phyloP scores from a whole-genome alignment of 345 rosid genomes.

The Crucihimalaya himalaica region DNA sequence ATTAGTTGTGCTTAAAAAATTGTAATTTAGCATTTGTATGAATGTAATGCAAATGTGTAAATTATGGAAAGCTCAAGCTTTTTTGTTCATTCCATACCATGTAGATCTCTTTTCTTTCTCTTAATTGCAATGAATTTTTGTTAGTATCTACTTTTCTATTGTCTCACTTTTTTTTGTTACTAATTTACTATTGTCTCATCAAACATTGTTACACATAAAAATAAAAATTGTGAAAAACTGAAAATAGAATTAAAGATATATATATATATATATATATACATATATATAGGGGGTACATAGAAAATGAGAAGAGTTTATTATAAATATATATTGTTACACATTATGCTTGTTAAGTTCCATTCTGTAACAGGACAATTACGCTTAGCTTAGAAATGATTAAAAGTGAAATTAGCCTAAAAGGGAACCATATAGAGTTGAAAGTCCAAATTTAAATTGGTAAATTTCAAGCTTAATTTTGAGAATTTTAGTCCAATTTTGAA shows the following conservation, averaged over 20 bases:
- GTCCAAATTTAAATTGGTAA: neutral
- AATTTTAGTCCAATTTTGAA: neutral
- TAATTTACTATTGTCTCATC: neutral
- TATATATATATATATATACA: no score
- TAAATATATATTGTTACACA: neutral
- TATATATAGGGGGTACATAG: no score
- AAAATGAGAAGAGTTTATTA: neutral
- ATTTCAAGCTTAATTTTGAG: neutral
- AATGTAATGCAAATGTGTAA: conserved; percentile 29
- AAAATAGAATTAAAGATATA: no score
- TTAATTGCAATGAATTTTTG: neutral
- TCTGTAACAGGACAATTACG: neutral
- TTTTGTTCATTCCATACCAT: conserved; percentile 1
- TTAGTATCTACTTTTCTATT: neutral
- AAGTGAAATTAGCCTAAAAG: neutral
- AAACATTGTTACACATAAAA: neutral
- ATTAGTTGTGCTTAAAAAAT: neutral
- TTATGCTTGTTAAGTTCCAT: neutral
- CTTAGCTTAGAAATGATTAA: neutral
- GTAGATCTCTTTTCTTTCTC: neutral
- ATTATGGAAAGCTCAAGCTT: conserved; percentile 38
- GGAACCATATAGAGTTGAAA: neutral
- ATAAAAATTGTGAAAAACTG: no score
- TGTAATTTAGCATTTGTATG: conserved; percentile 19
- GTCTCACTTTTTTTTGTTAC: no score